These are phyloP conservation scores for Cutaneotrichosporon spelunceum DNA, from an alignment of 1,284 basidiomycete genomes.

Conservation along the genomic window DNA sequence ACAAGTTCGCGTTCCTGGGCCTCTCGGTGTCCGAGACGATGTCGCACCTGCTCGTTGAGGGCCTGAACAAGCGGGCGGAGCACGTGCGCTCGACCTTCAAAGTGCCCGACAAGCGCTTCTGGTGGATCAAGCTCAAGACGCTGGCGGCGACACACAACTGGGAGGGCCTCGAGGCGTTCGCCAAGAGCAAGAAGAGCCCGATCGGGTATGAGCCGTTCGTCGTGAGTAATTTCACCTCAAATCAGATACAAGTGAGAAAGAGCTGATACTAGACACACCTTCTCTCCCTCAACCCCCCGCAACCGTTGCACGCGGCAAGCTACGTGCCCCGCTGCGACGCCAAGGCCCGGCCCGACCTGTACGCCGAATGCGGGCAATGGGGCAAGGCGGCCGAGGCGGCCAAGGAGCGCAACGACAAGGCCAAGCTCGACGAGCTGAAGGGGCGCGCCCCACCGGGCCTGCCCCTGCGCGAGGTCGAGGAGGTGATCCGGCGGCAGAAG, in stretches of 20 bases:
- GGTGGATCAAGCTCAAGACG: conserved; percentile 84
- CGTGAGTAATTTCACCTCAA: conserved; percentile 54
- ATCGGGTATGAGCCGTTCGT: conserved; percentile 96
- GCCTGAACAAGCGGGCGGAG: conserved; percentile 79
- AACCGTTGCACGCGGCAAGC: conserved; percentile 66
- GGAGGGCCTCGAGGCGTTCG: conserved; percentile 75
- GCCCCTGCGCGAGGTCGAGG: conserved; percentile 21
- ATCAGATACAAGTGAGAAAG: neutral
- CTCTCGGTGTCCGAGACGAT: conserved; percentile 80
- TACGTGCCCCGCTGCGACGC: conserved; percentile 81
- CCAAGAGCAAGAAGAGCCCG: conserved; percentile 80
- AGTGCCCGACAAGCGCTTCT: conserved; percentile 90
- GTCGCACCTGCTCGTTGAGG: conserved; percentile 67
- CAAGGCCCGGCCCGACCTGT: conserved; percentile 76
- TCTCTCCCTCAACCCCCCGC: conserved; percentile 39
- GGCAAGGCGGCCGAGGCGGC: conserved; percentile 78
- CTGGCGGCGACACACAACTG: conserved; percentile 75
- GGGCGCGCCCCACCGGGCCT: conserved; percentile 14
- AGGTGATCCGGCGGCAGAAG: conserved; percentile 25
- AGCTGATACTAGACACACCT: conserved; percentile 39
- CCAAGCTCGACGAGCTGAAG: conserved; percentile 61
- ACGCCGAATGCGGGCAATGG: conserved; percentile 84
- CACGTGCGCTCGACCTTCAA: conserved; percentile 81
- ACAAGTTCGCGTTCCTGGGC: conserved; percentile 72
- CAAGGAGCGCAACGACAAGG: conserved; percentile 77